These are phyloP conservation scores for Spergularia bocconei DNA, from an alignment of 148 eudicot genomes.

Conservation along the genomic window DNA sequence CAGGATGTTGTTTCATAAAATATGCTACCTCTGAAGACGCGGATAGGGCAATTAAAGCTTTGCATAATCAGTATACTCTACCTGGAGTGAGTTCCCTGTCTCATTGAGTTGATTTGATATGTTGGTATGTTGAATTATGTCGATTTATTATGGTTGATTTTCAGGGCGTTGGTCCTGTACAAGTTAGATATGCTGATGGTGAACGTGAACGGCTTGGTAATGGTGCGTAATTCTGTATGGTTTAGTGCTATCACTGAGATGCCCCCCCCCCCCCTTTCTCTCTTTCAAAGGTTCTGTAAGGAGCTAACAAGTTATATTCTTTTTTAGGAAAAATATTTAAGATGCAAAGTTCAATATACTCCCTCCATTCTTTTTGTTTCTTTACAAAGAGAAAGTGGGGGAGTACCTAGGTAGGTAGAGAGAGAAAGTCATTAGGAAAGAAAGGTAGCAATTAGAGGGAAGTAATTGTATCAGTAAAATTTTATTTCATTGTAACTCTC, in stretches of 20 bases:
- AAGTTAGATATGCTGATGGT: slow-evolving; percentile 99
- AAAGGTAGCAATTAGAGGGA: too few relatives aligned
- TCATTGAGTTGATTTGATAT: slow-evolving; percentile 9
- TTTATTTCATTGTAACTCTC: too few relatives aligned
- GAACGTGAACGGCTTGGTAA: slow-evolving; percentile 95
- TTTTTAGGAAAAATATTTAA: background rate
- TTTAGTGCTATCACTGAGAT: background rate
- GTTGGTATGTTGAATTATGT: slow-evolving; percentile 2
- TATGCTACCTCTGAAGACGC: slow-evolving; percentile 91
- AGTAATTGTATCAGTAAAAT: too few relatives aligned
- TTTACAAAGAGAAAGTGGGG: too few relatives aligned
- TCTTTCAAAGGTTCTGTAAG: too few relatives aligned
- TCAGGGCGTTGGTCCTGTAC: slow-evolving; percentile 90
- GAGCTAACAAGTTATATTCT: background rate
- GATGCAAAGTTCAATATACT: background rate
- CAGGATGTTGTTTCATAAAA: slow-evolving; percentile 98
- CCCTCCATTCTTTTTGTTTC: too few relatives aligned
- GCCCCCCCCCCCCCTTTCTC: background rate
- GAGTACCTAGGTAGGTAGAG: too few relatives aligned
- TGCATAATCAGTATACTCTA: slow-evolving; percentile 83
- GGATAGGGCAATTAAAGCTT: slow-evolving; percentile 77
- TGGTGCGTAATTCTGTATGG: slow-evolving; percentile 26
- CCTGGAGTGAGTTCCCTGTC: slow-evolving; percentile 65
- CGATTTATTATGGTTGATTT: slow-evolving; percentile 15
- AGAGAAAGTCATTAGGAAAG: too few relatives aligned